Percentiles rank a stretch among this genome's conserved stretches.
These are phyloP conservation scores for Gnetum montanum DNA, from an alignment of 75 land plant species.

Conservation along the genomic window DNA sequence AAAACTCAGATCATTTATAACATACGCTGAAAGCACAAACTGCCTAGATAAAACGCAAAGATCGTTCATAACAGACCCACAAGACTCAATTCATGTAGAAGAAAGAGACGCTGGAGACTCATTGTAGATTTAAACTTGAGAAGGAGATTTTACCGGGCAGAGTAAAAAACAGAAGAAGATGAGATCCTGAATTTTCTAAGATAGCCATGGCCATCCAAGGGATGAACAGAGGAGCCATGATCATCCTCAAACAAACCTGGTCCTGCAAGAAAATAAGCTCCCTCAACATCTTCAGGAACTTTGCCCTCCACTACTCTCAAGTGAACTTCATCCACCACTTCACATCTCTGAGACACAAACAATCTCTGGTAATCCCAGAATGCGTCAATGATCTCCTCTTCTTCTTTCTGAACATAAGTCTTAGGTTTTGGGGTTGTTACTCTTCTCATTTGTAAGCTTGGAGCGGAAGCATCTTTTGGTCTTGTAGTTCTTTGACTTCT, in stretches of 20 bases:
- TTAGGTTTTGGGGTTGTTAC: too few species aligned
- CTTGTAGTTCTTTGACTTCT: too few species aligned
- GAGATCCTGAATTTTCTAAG: constrained; percentile 35
- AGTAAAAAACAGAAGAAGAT: constrained; percentile 23
- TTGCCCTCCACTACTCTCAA: constrained; percentile 39
- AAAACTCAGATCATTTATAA: too few species aligned
- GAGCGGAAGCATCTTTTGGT: too few species aligned
- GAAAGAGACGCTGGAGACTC: background rate
- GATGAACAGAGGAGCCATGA: constrained; percentile 68
- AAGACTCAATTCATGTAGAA: too few species aligned
- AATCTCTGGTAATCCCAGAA: constrained; percentile 72
- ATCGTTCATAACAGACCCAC: background rate
- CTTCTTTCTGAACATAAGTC: too few species aligned
- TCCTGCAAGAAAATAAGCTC: constrained; percentile 62
- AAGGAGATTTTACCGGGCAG: constrained; percentile 24
- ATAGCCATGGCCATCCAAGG: constrained; percentile 83
- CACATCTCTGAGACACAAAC: constrained; percentile 53
- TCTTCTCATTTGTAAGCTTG: too few species aligned
- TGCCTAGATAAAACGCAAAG: background rate
- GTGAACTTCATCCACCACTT: constrained; percentile 22
- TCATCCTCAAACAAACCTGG: constrained; percentile 71
- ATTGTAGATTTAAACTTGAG: background rate
- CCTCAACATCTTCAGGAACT: constrained; percentile 51
- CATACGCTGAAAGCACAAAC: background rate
- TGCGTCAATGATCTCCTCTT: constrained; percentile 11